Evolutionary conservation across 1,284 basidiomycete genomes (phyloP).

Genomic region (Trametes hirsuta): DNA sequence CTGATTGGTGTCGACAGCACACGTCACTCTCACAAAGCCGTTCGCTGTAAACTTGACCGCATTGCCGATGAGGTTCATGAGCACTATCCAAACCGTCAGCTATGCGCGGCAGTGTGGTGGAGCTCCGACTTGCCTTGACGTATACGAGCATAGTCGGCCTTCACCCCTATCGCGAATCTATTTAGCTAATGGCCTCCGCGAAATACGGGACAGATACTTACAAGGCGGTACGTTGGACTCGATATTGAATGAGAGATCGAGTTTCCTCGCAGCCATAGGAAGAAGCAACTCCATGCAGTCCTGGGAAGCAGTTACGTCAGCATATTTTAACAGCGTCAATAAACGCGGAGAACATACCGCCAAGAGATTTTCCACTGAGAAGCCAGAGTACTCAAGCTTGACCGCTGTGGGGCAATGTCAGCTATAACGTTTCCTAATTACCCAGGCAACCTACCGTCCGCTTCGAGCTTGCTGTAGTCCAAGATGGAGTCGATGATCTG

Average conservation of each 20-base stretch:
- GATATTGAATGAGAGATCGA: conserved; percentile 73
- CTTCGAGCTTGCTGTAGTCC: conserved; percentile 76
- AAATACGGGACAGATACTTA: conserved; percentile 33
- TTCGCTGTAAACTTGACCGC: conserved; percentile 71
- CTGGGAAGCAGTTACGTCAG: conserved; percentile 33
- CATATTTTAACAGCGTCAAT: not conserved
- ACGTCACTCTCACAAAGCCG: conserved; percentile 64
- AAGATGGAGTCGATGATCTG: conserved; percentile 77
- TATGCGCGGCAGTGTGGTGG: not conserved
- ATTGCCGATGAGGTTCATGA: conserved; percentile 78
- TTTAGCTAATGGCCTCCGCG: not conserved
- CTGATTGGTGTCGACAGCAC: conserved; percentile 51
- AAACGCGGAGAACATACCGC: conserved; percentile 47
- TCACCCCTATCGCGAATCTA: conserved; percentile 52
- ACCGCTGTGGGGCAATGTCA: conserved; percentile 45
- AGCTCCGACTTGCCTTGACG: conserved; percentile 54
- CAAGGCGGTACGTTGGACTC: conserved; percentile 64
- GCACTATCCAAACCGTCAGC: conserved; percentile 40
- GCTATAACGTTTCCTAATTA: too few relatives aligned
- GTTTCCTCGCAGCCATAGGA: conserved; percentile 71
- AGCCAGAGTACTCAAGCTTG: conserved; percentile 67
- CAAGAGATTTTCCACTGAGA: conserved; percentile 70
- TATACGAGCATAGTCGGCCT: conserved; percentile 70
- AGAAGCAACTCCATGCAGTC: conserved; percentile 75
- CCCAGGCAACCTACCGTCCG: conserved; percentile 49